A percentile compares a stretch with the other conserved stretches of the same genome.
These are phyloP conservation scores for Pharus latifolius DNA, from an alignment of 176 grass and related monocot species.

Conservation along the genomic window DNA sequence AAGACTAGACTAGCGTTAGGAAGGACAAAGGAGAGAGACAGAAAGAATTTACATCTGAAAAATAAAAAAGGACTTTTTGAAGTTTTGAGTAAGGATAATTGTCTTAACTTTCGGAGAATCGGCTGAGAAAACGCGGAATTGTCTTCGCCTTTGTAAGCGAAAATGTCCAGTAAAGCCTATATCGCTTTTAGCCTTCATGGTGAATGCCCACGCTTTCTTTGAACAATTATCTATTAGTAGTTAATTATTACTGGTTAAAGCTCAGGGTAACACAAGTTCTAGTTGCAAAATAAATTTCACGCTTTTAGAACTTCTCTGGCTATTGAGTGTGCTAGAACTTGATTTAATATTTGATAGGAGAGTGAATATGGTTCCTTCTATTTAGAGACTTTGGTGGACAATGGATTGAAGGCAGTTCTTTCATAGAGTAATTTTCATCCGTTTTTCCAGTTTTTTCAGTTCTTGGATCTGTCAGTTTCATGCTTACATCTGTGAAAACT, in stretches of 20 bases:
- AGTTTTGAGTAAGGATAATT: too few relatives aligned
- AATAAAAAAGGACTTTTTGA: too few relatives aligned
- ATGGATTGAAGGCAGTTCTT: background rate
- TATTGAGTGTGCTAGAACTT: background rate
- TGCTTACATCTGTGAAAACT: background rate
- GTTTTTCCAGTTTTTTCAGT: background rate
- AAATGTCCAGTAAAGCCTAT: too few relatives aligned
- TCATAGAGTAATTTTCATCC: background rate
- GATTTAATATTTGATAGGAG: background rate
- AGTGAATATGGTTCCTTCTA: background rate
- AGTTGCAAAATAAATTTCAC: background rate
- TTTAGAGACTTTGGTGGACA: background rate
- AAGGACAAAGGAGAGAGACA: too few relatives aligned
- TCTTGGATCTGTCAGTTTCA: background rate
- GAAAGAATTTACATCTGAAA: too few relatives aligned
- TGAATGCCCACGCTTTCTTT: too few relatives aligned
- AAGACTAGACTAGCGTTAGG: too few relatives aligned
- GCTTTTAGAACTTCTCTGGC: background rate
- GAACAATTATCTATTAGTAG: background rate
- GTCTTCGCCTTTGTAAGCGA: too few relatives aligned
- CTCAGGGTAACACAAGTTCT: background rate
- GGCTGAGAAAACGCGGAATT: too few relatives aligned
- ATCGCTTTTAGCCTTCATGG: too few relatives aligned
- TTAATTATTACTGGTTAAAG: background rate
- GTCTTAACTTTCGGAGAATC: too few relatives aligned